Percentiles rank a stretch among this genome's conserved stretches.
Conservation (phyloP, 2,329 filamentous ascomycete species). For the Ascochyta koolunga region DNA sequence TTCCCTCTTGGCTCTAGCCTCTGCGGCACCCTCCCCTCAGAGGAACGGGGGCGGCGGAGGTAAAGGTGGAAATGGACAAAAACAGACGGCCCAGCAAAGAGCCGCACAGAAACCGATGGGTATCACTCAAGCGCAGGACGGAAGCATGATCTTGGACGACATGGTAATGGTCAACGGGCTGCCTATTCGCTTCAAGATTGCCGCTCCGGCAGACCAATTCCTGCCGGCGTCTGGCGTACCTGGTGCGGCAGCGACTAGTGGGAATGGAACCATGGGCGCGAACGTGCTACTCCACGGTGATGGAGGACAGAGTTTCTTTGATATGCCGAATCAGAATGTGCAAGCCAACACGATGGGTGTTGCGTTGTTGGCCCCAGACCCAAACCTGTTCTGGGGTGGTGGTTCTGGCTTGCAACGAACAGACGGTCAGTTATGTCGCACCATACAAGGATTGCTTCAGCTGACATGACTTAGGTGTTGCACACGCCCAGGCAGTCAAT, state of each 20-base stretch:
- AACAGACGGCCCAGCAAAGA: conserved; percentile 41
- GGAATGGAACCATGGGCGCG: conserved; percentile 50
- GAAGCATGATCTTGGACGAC: conserved; percentile 62
- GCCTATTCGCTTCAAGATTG: conserved; percentile 62
- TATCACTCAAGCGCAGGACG: conserved; percentile 57
- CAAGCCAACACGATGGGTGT: conserved; percentile 60
- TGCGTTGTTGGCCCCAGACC: conserved; percentile 60
- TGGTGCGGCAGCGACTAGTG: conserved; percentile 50
- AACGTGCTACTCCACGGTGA: conserved; percentile 67
- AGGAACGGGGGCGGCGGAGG: conserved; percentile 25
- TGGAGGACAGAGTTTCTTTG: conserved; percentile 64
- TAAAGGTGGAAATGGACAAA: conserved; percentile 21
- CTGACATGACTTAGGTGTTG: conserved; percentile 45
- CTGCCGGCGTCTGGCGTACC: conserved; percentile 56
- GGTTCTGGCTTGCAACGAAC: conserved; percentile 59
- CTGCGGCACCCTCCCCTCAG: conserved; percentile 31
- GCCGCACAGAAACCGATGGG: conserved; percentile 45
- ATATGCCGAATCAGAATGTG: conserved; percentile 63
- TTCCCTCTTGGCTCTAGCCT: conserved; percentile 28
- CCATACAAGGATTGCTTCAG: background rate
- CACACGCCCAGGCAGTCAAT: conserved; percentile 62
- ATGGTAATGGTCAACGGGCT: conserved; percentile 62
- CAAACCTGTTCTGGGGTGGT: conserved; percentile 64
- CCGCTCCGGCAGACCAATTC: conserved; percentile 62
- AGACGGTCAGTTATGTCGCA: conserved; percentile 44